Base-by-base conservation (phyloP, 2,329 filamentous ascomycete species). In the Fusarium sp. region DNA sequence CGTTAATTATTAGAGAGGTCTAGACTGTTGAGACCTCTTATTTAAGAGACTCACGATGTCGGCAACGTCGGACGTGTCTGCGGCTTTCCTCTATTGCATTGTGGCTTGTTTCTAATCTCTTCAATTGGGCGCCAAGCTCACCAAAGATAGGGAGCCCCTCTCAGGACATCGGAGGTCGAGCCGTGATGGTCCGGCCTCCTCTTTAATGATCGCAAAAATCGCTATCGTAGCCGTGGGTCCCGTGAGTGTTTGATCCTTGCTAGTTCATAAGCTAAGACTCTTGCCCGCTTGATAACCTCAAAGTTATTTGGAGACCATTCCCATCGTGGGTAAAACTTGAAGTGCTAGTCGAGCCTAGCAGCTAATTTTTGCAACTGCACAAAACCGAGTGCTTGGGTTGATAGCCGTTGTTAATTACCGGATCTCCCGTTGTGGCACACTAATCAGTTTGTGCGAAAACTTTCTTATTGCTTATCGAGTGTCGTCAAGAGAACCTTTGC, bases 151-250 rank as follows among this genome's bases (percentile, higher is more conserved):
- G 30, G 2, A 31, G 16, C 36, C 49, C 36, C 47, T 61, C 47
- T 16, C 20, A 23, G 11, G 18, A 20, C 15, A 31, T 33, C 49
- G 57, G 49, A 63, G 37, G 37, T 33, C 15, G 31, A 62, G 31
- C 57, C 57, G 57, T 54, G 60, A 47, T 47, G 10, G 30, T 20
- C 58, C 57, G 49, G 34, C 23, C 31, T 31, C 20, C 20, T 55
- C 26, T 46, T 59, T 37, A 38, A 10, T 37, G 8, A 23, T 49
- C 7, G 34, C n/a, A 30, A 12, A 26, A 50, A 59, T 60, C 53
- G 41, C 54, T 50, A 58, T 60, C 57, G 33, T 13, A 36, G 33
- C 23, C 41, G 41, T 36, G 41, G 41, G 23, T 34, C 40, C 38
- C 16, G 1, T 40, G 18, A 33, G 7, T 26, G 18, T 4, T 10